Evolutionary conservation across 495 filamentous ascomycete species (phyloP).

Genomic region (Xylaria telfairii): DNA sequence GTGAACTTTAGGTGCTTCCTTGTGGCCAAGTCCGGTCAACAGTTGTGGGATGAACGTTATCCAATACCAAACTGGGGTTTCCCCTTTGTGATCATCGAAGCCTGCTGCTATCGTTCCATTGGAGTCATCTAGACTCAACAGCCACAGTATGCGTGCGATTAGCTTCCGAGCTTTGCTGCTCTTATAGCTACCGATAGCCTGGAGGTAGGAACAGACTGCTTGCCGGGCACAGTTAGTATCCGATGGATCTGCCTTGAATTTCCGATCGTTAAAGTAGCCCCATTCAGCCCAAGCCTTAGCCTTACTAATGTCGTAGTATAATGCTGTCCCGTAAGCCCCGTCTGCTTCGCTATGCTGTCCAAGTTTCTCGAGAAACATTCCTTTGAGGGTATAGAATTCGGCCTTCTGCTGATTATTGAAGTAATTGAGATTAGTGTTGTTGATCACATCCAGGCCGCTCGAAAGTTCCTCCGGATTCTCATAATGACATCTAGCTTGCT

Average conservation of each 20-base stretch:
- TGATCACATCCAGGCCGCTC: conserved; percentile 95
- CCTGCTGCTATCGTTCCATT: conserved; percentile 78
- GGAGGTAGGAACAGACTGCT: conserved; percentile 93
- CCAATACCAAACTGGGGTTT: conserved; percentile 98
- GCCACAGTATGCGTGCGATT: conserved; percentile 93
- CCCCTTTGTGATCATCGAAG: conserved; percentile 94
- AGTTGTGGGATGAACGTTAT: conserved; percentile 98
- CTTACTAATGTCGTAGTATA: conserved; percentile 93
- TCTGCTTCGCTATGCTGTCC: conserved; percentile 87
- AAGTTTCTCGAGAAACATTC: conserved; percentile 98
- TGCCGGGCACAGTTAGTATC: conserved; percentile 83
- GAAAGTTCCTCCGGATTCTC: conserved; percentile 91
- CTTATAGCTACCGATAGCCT: conserved; percentile 95
- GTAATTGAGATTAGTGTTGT: conserved; percentile 99
- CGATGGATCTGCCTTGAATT: conserved; percentile 86
- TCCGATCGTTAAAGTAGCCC: conserved; percentile 95
- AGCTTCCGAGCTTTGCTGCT: conserved; percentile 95
- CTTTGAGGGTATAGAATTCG: conserved; percentile 98
- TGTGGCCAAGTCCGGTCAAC: conserved; percentile 83
- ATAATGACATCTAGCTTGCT: conserved; percentile 98
- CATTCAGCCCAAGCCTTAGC: conserved; percentile 99
- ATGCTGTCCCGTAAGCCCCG: conserved; percentile 88
- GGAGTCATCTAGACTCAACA: conserved; percentile 90
- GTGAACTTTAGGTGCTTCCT: conserved; percentile 85
- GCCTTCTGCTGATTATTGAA: conserved; percentile 96